Evolutionary conservation across 192 early-diverging fungal genomes (phyloP).

Genomic region (Entomortierella beljakovae): DNA sequence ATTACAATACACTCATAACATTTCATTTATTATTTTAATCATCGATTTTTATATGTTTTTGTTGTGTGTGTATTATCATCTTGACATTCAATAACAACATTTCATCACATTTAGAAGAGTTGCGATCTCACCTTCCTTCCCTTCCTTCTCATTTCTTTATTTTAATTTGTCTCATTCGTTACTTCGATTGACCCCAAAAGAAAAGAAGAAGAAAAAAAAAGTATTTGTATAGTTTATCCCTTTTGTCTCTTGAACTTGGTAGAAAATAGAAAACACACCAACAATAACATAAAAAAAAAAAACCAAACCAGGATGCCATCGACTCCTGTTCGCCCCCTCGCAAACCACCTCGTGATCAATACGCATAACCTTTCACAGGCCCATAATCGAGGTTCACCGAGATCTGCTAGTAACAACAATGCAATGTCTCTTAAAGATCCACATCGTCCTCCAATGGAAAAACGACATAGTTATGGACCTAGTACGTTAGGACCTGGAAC

Average conservation of each 20-base stretch:
- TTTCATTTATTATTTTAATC: no score
- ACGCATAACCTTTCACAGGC: slow-evolving; percentile 54
- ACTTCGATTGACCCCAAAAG: no score
- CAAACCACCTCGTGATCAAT: slow-evolving; percentile 51
- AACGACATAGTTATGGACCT: slow-evolving; percentile 41
- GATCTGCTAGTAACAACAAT: slow-evolving; percentile 30
- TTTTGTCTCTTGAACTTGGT: background rate
- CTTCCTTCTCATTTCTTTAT: no score
- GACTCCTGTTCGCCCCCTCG: slow-evolving; percentile 40
- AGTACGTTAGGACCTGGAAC: slow-evolving; percentile 9
- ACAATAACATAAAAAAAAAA: background rate
- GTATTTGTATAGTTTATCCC: no score
- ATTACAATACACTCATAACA: no score
- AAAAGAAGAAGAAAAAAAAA: no score
- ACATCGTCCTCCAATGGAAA: slow-evolving; percentile 24
- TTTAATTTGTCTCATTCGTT: no score
- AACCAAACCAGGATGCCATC: slow-evolving; percentile 29
- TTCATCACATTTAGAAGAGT: no score
- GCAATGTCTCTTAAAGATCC: slow-evolving; percentile 32
- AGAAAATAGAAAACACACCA: background rate
- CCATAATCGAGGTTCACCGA: slow-evolving; percentile 47
- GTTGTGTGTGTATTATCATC: no score
- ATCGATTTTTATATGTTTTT: no score
- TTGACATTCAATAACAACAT: no score
- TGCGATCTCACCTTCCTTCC: no score